These are phyloP conservation scores for Penicillium concentricum DNA, from an alignment of 2,329 filamentous ascomycete genomes.

Conservation along the genomic window DNA sequence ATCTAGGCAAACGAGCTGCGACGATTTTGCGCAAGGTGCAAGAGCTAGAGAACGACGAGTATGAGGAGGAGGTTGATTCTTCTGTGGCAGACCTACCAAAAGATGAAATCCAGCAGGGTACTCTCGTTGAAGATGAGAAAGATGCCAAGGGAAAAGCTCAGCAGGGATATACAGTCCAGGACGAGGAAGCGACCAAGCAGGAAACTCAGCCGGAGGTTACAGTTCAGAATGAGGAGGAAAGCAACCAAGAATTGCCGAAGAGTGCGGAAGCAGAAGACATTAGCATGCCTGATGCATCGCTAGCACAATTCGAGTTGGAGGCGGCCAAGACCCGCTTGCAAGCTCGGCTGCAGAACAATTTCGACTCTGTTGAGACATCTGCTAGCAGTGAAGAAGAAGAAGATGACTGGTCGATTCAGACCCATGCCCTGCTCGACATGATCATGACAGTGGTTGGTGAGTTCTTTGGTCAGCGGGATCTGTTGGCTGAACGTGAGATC, in stretches of 20 bases:
- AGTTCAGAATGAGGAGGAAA: background rate
- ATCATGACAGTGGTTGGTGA: constrained; percentile 85
- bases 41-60: constrained; percentile 37
- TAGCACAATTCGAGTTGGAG: constrained; percentile 43
- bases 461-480: constrained; percentile 83
- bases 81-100: constrained; percentile 1
- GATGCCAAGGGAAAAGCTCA: background rate
- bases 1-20: constrained; percentile 74
- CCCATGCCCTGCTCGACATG: constrained; percentile 80
- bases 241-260: background rate
- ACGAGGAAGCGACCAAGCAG: background rate
- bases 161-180: background rate
- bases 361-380: background rate
- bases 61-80: constrained; percentile 23
- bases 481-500: constrained; percentile 69
- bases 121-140: background rate
- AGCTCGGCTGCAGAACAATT: constrained; percentile 32
- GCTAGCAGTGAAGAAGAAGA: constrained; percentile 21
- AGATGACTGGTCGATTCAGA: constrained; percentile 28
- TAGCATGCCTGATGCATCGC: constrained; percentile 18
- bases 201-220: background rate
- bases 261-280: constrained; percentile 8
- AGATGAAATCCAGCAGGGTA: background rate
- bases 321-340: constrained; percentile 50
- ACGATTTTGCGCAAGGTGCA: constrained; percentile 47